These are phyloP conservation scores for Astrephomene gubernaculifera DNA, from an alignment of 139 green algal genomes.

Conservation along the genomic window DNA sequence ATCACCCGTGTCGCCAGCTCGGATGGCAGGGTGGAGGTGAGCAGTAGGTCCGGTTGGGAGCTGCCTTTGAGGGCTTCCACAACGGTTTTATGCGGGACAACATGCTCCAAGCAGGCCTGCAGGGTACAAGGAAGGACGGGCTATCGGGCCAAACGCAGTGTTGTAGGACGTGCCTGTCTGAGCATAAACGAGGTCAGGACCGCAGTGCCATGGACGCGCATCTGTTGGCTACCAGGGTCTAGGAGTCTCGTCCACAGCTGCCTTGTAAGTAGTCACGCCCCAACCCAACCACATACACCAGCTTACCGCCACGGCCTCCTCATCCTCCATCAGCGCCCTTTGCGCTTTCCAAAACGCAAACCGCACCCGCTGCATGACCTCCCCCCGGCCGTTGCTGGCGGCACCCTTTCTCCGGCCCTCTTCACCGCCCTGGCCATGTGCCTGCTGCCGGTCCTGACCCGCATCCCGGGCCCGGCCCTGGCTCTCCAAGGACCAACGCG, in stretches of 20 bases:
- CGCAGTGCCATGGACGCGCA: too few species aligned
- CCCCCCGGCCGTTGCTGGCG: not conserved
- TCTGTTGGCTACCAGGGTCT: too few species aligned
- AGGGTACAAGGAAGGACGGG: not conserved
- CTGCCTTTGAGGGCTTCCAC: constrained; percentile 37
- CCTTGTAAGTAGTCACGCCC: too few species aligned
- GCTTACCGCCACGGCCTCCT: constrained; percentile 7
- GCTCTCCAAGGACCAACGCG: constrained; percentile 38
- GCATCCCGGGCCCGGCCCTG: not conserved
- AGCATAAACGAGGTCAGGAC: too few species aligned
- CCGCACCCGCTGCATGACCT: not conserved
- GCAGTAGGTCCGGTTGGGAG: not conserved
- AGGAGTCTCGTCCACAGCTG: too few species aligned
- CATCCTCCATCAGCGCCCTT: not conserved
- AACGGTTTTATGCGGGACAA: not conserved
- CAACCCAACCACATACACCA: not conserved
- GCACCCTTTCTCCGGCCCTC: not conserved
- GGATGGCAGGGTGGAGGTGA: constrained; percentile 16
- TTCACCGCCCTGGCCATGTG: too few species aligned
- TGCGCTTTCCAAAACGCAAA: not conserved
- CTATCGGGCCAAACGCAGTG: too few species aligned
- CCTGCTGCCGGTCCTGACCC: not conserved
- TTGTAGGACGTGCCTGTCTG: too few species aligned
- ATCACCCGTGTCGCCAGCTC: not conserved
- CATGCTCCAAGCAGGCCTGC: not conserved